Conservation (phyloP, 108 stramenopile genomes). For the Conticribra guillardii region DNA sequence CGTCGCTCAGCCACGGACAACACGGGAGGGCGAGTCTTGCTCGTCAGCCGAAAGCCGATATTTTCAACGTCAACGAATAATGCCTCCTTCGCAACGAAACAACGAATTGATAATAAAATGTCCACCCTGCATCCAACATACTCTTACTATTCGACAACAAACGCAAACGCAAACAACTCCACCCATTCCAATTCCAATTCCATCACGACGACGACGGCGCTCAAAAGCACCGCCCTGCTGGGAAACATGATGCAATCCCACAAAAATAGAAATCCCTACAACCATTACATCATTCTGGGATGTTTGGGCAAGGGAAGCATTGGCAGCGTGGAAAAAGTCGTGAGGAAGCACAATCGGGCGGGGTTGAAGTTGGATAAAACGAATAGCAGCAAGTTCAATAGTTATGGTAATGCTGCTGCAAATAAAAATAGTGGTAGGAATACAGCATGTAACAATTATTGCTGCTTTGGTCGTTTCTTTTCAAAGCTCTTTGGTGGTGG, state of each 20-base stretch:
- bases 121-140: no score
- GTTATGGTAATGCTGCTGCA: no score
- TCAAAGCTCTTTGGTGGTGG: no score
- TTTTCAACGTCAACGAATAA: neutral
- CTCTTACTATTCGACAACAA: no score
- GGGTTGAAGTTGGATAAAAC: no score
- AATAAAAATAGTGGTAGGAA: no score
- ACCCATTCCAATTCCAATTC: neutral
- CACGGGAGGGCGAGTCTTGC: neutral
- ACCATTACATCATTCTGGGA: conserved; percentile 13
- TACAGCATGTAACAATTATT: no score
- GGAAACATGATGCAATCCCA: conserved; percentile 25
- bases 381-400: no score
- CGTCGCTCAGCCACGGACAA: neutral
- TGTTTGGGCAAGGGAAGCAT: conserved; percentile 27
- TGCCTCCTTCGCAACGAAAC: neutral
- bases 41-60: neutral
- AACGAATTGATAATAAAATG: no score
- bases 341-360: neutral
- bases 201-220: neutral
- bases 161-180: neutral
- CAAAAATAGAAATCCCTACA: conserved; percentile 23
- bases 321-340: conserved; percentile 32
- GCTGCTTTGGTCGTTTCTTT: no score
- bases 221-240: conserved; percentile 14